Evolutionary conservation across 2,329 filamentous ascomycete species (phyloP), one percentile per base, ranked within the genome.

Genomic region (Sporothrix pseudoabietina): DNA sequence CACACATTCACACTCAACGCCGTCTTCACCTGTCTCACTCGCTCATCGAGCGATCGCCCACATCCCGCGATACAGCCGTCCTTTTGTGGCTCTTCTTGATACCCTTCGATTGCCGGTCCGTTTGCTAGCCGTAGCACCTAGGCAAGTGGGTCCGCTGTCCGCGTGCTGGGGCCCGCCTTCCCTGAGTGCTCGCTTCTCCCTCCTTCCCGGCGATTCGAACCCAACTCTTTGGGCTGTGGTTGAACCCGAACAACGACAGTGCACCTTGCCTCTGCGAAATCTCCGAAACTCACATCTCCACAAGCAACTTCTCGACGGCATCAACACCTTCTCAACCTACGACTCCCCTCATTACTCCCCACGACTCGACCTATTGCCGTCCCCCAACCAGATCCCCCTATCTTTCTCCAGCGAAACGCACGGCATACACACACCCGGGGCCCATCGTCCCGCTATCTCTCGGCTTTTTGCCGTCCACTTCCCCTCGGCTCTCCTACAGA

Each of bases 231-330:
- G 35, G 32, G n/a, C 54, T n/a, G 47, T 10, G n/a, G n/a, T 47
- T 10, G n/a, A 59, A 41, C 54, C 32, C 75, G 35, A 83, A 84
- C 66, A 82, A 80, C 79, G 80, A 84, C 66, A 82, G 80, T 78
- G 80, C 19, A 35, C 39, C 55, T 26, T 22, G n/a, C 22, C 22
- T 22, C 52, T 55, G 9, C 52, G 22, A 47, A 30, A 8, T 61
- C 32, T 54, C 57, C 35, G 19, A 32, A 65, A n/a, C 65, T 30
- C 54, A 16, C 14, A 12, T 39, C 32, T 30, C 30, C 52, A 4
- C 52, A 22, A n/a, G n/a, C 61, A 47, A 47, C 16, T 39, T 32
- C 10, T 8, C 32, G 32, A 22, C 57, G 3, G 10, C 57, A 39
- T 22, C 57, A 10, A 41, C 14, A 57, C 35, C 12, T 30, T 26